Evolutionary conservation across 169 alveolate species (phyloP), one percentile per base, ranked within the genome.

Genomic region (Plasmodium cynomolgi): DNA sequence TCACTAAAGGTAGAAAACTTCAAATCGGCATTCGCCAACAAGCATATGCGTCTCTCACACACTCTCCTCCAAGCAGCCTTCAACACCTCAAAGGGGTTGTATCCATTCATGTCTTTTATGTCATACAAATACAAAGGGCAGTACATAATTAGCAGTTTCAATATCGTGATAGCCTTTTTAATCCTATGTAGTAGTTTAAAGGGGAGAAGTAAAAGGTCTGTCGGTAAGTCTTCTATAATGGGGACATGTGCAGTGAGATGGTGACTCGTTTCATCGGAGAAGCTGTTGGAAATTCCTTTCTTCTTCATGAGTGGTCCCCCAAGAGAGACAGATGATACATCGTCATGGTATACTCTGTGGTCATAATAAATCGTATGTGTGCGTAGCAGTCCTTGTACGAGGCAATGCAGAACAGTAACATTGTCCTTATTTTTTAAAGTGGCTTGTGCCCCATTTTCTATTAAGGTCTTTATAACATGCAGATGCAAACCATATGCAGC

Each of bases 401-500:
- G 81, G 26, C 93, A 86, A 86, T 86, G 93, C 68, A 86, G 56
- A 23, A 86, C 54, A 15, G 88, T 86, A 0, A 20, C 72, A 20
- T 33, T 86, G 1, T 83, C 26, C 3, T 95, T 88, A 62, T 95
- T 92, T 17, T 56, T 81, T 33, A 81, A 33, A 39, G 93, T 58
- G 1, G 74, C 79, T 13, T 96, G 88, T 5, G 97, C 98, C 1
- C 95, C 96, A 34, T 86, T 41, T 20, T 96, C 97, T 23, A 97
- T 84, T 29, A 98, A 95, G n/a, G 95, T 75, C 20, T 83, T 71
- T 34, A 96, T 92, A 39, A 97, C 93, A 2, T 93, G 95, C 15
- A 71, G 83, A 68, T 97, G 98, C 84, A 98, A 92, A 33, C 97
- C 96, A 92, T 97, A 96, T 23, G 96, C 96, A 23, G 98, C 98